A percentile compares a stretch with the other conserved stretches of the same genome.
phyloP scores from a whole-genome alignment of 2,329 filamentous ascomycete genomes.

The Neofusicoccum parvum region DNA sequence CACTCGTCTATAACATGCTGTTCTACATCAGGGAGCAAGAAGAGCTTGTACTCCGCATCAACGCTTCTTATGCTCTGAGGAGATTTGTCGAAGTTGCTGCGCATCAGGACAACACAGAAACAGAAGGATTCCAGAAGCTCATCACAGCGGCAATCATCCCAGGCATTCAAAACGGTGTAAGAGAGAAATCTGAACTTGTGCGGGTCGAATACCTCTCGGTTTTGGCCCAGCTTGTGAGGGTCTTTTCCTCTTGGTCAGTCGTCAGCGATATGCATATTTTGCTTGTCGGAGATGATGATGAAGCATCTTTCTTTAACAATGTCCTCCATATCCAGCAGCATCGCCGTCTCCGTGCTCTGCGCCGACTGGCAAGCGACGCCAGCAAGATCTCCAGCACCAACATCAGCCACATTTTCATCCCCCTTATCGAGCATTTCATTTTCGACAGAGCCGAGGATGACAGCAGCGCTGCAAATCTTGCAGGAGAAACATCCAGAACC shows the following conservation, averaged over 20 bases:
- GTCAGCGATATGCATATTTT: slow-evolving; percentile 75
- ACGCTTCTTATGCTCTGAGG: slow-evolving; percentile 78
- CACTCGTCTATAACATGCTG: slow-evolving; percentile 84
- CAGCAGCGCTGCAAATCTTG: slow-evolving; percentile 73
- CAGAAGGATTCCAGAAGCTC: slow-evolving; percentile 58
- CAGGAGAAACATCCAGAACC: slow-evolving; percentile 81
- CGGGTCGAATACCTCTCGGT: slow-evolving; percentile 79
- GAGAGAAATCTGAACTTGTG: slow-evolving; percentile 79
- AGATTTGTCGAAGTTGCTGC: slow-evolving; percentile 69
- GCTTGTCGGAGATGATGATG: slow-evolving; percentile 71
- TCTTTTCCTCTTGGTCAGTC: slow-evolving; percentile 68
- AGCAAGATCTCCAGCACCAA: slow-evolving; percentile 73
- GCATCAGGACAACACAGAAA: slow-evolving; percentile 50
- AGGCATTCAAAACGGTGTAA: slow-evolving; percentile 73
- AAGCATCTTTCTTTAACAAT: slow-evolving; percentile 88
- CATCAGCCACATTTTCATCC: slow-evolving; percentile 83
- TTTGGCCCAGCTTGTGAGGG: slow-evolving; percentile 74
- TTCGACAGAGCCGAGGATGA: slow-evolving; percentile 82
- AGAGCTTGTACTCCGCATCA: slow-evolving; percentile 82
- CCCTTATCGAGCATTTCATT: slow-evolving; percentile 90
- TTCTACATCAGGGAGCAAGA: slow-evolving; percentile 85
- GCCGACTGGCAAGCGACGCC: slow-evolving; percentile 72
- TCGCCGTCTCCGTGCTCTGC: slow-evolving; percentile 80
- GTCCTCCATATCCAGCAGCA: slow-evolving; percentile 88
- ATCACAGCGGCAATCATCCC: slow-evolving; percentile 70